Evolutionary conservation across 139 green algal species (phyloP), one percentile per base, ranked within the genome.

Genomic region (Auxenochlorella protothecoides): DNA sequence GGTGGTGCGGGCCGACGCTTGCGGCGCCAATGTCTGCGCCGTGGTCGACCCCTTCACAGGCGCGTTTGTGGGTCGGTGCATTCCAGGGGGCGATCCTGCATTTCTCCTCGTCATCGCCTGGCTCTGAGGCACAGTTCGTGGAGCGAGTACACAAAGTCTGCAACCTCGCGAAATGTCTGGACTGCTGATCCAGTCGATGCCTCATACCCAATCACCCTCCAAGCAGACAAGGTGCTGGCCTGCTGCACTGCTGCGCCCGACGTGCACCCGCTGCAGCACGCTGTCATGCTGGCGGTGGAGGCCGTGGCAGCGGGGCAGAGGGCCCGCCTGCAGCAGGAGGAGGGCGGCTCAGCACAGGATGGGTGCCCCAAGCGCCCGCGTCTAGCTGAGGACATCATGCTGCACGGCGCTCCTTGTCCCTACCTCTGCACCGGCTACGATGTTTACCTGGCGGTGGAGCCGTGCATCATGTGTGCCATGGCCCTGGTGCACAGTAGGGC

Each of bases 341-440:
- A 44, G 5, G 69, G 10, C 44, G 69, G 62, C 15, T 13, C 10
- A 27, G 59, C 51, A 15, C n/a, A 59, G 6, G 52, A 55, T 4
- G 74, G 71, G 27, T 44, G 27, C 5, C 53, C 53, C 60, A 75
- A 81, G 53, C 72, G 68, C 14, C 67, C 51, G 54, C 54, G 73
- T n/a, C 53, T 81, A 16, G 56, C 68, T 6, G 16, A 27, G 0
- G 14, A 27, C 13, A 4, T 60, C 66, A 2, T 5, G n/a, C 8
- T 60, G 62, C 54, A 53, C 27, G 57, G 57, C 9, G 57, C 9
- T 3, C 57, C 57, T 62, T 62, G 57, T 9, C 57, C 89, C 0
- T 98, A 98, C 80, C 84, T 98, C 54, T 98, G 91, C 83, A 98
- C 91, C 0, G 91, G 91, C 3, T 96, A 84, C 55, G 93, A 98